Base-by-base conservation (phyloP, 192 early-diverging fungal species). In the Podochytrium sp. region DNA sequence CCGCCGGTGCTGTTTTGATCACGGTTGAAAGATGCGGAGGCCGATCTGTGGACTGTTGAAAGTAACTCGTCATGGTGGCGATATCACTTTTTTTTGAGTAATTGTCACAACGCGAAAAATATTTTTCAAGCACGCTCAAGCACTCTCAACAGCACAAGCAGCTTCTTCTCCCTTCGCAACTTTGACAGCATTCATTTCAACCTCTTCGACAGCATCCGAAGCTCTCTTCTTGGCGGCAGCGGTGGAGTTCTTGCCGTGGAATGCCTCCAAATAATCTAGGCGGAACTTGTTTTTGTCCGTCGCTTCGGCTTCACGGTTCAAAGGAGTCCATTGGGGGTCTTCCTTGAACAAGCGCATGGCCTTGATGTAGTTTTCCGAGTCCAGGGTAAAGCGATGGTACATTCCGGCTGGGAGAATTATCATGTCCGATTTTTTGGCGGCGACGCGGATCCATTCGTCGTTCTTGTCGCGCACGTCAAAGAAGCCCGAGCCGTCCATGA, bases 311-410 rank as follows among this genome's bases (percentile, higher is more conserved):
- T 43, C 41, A 6, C 75, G 52, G 58, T 76, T 76, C 18, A 76
- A 18, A 3, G 75, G 75, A 18, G 75, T 76, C 75, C 75, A 76
- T 37, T 70, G 51, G 33, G 75, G 75, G 29, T 76, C 75, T 43
- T 75, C 51, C 50, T 75, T 67, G 33, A 89, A 86, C 51, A 87
- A 62, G 55, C 97, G 88, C 90, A 95, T 93, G 12, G 93, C 92
- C 65, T 91, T 90, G 65, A 97, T 85, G 77, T 94, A 95, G 83
- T 99, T 91, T 70, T 79, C 86, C 14, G 85, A 80, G 79, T 99
- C 96, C n/a, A 94, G 83, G 10, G 93, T 98, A 77, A 99, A 99
- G 60, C 97, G 91, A 78, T 99, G 97, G 79, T 97, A 99, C 74
- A 95, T 94, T 41, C 95, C 97, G 25, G 94, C 91, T 2, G 96